Base-by-base conservation (phyloP, 805 yeast genomes). In the Kuraishia ogatae region DNA sequence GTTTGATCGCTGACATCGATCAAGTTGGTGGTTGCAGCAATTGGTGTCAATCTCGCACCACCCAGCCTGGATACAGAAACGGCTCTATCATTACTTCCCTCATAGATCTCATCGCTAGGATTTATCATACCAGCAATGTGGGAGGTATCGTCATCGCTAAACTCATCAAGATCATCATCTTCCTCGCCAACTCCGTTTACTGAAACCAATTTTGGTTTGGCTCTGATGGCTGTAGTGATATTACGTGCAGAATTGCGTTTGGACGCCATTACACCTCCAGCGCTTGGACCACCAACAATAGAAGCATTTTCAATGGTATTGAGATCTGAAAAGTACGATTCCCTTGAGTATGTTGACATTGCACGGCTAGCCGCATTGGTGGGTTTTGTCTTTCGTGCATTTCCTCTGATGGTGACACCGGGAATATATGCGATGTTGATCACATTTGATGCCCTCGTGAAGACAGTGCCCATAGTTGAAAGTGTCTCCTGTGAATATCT, bases 341-440 rank as follows among this genome's bases (percentile, higher is more conserved):
- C 71, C 62, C 66, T 28, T 48, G 71, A 59, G 60, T 79, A 72
- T 67, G 78, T 63, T 62, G 75, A 67, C 69, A 78, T 63, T 62
- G 79, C 64, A 62, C 23, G 65, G 59, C 55, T 64, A 68, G 29
- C 63, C 61, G 13, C 60, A 58, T 29, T 54, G 55, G 55, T 59
- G 39, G 56, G 29, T 29, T 54, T 48, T 50, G 61, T 55, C 51
- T 58, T 57, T 54, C 57, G 61, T 53, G 57, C 61, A 19, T 55
- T 48, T 54, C 11, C 52, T 24, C 85, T 74, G 22, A 83, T 81
- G 3, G 91, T 88, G 50, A 91, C 97, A 43, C 97, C 97, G 0
- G 97, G 98, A 57, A 92, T 89, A 66, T 91, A 92, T 2, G 96
- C 96, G 56, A 93, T 86, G 20, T 97, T 97, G 58, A 92, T 79